phyloP scores from a whole-genome alignment of 345 rosid species.

The Populus ilicifolia region DNA sequence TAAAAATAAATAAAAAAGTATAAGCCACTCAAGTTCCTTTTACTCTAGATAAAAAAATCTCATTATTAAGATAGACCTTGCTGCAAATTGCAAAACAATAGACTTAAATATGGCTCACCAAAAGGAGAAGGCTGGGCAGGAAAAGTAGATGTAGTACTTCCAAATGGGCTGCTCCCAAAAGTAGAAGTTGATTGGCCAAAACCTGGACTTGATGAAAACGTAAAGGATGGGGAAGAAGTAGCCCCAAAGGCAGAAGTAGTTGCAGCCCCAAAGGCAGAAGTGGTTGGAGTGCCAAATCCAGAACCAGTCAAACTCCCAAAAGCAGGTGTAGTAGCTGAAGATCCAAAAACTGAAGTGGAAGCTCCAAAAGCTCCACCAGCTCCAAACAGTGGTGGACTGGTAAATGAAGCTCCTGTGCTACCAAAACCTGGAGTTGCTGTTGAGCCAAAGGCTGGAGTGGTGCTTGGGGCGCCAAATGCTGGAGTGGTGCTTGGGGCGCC shows the following conservation, averaged over 20 bases:
- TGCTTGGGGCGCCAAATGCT: constrained; percentile 43
- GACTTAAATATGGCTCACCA: constrained; percentile 37
- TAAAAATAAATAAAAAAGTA: neutral
- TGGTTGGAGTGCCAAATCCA: constrained; percentile 42
- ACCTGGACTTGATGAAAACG: constrained; percentile 60
- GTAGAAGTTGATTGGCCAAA: constrained; percentile 74
- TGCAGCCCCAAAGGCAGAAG: constrained; percentile 30
- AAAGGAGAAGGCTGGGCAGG: constrained; percentile 70
- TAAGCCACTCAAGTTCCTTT: neutral
- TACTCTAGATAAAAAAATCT: neutral
- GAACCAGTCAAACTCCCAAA: constrained; percentile 55
- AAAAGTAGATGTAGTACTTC: constrained; percentile 50
- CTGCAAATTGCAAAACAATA: neutral
- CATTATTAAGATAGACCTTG: neutral
- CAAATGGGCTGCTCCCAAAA: constrained; percentile 75
- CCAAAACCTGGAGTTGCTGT: constrained; percentile 36
- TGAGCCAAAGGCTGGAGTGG: constrained; percentile 49
- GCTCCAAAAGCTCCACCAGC: constrained; percentile 41
- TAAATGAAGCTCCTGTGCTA: constrained; percentile 43
- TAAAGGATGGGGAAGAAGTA: constrained; percentile 28
- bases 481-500: constrained; percentile 44
- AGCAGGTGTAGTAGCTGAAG: constrained; percentile 30
- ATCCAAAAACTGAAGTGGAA: constrained; percentile 26
- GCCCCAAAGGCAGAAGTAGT: constrained; percentile 30
- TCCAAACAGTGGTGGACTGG: constrained; percentile 19